phyloP scores from a whole-genome alignment of 2,329 filamentous ascomycete genomes.

The Tolypocladium ophioglossoides region DNA sequence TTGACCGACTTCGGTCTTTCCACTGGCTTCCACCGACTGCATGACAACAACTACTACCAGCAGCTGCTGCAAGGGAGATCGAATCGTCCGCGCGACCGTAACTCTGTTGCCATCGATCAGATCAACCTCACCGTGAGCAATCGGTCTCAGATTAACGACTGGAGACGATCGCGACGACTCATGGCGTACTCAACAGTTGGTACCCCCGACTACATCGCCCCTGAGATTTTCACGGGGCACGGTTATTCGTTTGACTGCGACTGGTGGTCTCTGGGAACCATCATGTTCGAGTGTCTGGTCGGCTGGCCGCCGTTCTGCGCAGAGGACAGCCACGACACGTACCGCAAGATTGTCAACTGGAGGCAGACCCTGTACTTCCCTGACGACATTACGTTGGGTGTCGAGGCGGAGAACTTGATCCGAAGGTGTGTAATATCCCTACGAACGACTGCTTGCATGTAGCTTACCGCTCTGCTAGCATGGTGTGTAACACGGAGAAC shows the following conservation, averaged over 20 bases:
- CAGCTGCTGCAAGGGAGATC: conserved; percentile 78
- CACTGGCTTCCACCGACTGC: conserved; percentile 94
- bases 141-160: conserved; percentile 95
- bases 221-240: conserved; percentile 93
- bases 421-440: conserved; percentile 56
- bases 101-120: conserved; percentile 91
- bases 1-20: conserved; percentile 96
- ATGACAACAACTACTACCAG: conserved; percentile 98
- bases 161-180: conserved; percentile 87
- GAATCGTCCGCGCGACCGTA: conserved; percentile 67
- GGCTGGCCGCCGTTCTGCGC: conserved; percentile 99
- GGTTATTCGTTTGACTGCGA: conserved; percentile 96
- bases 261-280: conserved; percentile 98
- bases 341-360: conserved; percentile 99
- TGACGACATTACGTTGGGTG: conserved; percentile 80
- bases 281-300: conserved; percentile 98
- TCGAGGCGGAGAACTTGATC: conserved; percentile 85
- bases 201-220: conserved; percentile 96
- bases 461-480: conserved; percentile 36
- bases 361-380: conserved; percentile 92
- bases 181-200: conserved; percentile 98
- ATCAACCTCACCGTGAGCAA: conserved; percentile 98
- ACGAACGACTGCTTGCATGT: background rate
- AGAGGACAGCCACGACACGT: conserved; percentile 94
- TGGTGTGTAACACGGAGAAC: conserved; percentile 89